A percentile compares a stretch with the other conserved stretches of the same genome.
Evolutionary conservation across 2,329 filamentous ascomycete species (phyloP).

Genomic region (Akanthomyces dipterigenus): DNA sequence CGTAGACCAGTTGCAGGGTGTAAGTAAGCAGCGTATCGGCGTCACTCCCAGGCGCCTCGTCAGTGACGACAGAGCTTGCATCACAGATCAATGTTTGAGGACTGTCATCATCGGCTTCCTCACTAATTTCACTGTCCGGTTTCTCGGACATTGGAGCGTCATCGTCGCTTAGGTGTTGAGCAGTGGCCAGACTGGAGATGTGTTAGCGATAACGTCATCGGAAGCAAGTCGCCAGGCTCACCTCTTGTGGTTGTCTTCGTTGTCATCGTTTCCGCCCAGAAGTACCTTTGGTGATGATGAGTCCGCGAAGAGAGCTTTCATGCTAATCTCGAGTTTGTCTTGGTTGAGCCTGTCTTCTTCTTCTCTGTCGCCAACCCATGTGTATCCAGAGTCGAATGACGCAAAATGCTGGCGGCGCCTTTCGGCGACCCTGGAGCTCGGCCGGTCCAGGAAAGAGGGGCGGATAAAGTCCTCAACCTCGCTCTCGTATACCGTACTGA

Average conservation of each 20-base stretch:
- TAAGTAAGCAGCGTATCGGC: slow-evolving; percentile 29
- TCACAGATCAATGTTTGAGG: not conserved
- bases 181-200: not conserved
- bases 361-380: slow-evolving; percentile 31
- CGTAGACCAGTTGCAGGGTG: slow-evolving; percentile 31
- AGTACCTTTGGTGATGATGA: not conserved
- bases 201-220: not conserved
- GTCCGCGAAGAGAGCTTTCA: not conserved
- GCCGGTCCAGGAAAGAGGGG: not conserved
- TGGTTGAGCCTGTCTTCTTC: slow-evolving; percentile 15
- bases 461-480: slow-evolving; percentile 14
- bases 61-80: slow-evolving; percentile 18
- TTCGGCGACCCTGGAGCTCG: not conserved
- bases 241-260: not conserved
- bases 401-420: slow-evolving; percentile 22
- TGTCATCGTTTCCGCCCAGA: not conserved
- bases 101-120: slow-evolving; percentile 1
- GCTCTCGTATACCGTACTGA: slow-evolving; percentile 29
- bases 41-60: slow-evolving; percentile 28
- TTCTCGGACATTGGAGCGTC: not conserved
- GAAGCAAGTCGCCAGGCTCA: not conserved
- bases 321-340: not conserved
- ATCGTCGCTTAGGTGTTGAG: not conserved
- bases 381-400: slow-evolving; percentile 31
- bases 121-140: slow-evolving; percentile 12